Evolutionary conservation across 2,329 filamentous ascomycete species (phyloP).

Genomic region (Penicillium fuscoglaucum): DNA sequence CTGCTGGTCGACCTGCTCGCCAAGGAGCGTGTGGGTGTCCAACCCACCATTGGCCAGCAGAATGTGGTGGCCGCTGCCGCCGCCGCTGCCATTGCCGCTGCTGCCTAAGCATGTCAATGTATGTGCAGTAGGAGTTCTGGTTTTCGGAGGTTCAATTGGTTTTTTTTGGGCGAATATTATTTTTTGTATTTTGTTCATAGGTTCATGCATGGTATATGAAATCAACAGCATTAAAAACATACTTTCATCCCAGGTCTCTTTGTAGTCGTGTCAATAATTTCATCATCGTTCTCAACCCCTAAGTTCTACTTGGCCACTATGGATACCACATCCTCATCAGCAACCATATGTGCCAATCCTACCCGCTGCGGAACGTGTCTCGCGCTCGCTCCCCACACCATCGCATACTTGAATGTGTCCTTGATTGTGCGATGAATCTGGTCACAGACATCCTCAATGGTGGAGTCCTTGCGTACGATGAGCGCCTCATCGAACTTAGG

Average conservation of each 20-base stretch:
- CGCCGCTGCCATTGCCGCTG: conserved; percentile 20
- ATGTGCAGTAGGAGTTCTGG: conserved; percentile 7
- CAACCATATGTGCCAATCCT: conserved; percentile 76
- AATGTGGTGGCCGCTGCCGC: conserved; percentile 41
- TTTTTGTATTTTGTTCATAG: conserved; percentile 19
- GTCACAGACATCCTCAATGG: conserved; percentile 96
- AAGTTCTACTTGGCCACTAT: conserved; percentile 55
- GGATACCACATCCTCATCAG: conserved; percentile 67
- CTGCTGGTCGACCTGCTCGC: conserved; percentile 86
- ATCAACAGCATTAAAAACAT: conserved; percentile 15
- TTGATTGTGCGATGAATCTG: conserved; percentile 90
- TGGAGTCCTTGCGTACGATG: conserved; percentile 84
- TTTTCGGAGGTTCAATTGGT: conserved; percentile 20
- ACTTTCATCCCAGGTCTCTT: conserved; percentile 2
- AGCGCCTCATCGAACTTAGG: conserved; percentile 88
- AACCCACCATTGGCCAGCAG: conserved; percentile 61
- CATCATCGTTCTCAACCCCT: conserved; percentile 5
- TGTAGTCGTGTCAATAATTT: conserved; percentile 10
- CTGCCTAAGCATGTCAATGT: conserved; percentile 23
- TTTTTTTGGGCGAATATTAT: conserved; percentile 9
- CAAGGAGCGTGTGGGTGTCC: conserved; percentile 92
- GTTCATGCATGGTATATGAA: conserved; percentile 11
- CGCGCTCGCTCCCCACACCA: conserved; percentile 97
- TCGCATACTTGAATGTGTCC: conserved; percentile 97
- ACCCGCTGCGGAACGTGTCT: conserved; percentile 93